A percentile compares a stretch with the other conserved stretches of the same genome.
phyloP scores from a whole-genome alignment of 225 moss, liverwort and hornwort species.

The Asterella californica region DNA sequence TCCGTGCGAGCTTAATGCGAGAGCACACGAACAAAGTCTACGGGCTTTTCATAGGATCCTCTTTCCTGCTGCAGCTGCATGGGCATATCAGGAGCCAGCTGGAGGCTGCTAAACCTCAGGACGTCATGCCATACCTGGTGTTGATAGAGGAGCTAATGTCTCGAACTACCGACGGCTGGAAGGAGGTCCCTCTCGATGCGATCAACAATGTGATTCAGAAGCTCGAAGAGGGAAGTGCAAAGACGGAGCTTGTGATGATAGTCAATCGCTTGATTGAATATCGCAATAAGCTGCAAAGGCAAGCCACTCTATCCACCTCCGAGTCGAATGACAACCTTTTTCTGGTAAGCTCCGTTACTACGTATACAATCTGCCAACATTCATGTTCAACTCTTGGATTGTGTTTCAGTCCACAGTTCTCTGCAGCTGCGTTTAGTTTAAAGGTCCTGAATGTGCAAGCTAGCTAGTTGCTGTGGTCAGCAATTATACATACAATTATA shows the following conservation, averaged over 20 bases:
- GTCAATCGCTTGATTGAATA: conserved; percentile 29
- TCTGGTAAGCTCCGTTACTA: too few species aligned
- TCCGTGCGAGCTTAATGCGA: conserved; percentile 37
- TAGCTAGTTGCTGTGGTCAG: too few species aligned
- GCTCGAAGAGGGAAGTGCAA: conserved; percentile 16
- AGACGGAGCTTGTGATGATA: conserved; percentile 23
- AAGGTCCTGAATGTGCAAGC: too few species aligned
- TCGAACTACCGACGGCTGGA: conserved; percentile 47
- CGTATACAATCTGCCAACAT: too few species aligned
- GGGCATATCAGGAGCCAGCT: conserved; percentile 22
- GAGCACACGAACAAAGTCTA: conserved; percentile 40
- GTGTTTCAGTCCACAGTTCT: too few species aligned
- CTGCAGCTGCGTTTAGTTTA: too few species aligned
- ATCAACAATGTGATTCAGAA: conserved; percentile 24
- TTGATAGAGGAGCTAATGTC: conserved; percentile 41
- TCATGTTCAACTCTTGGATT: too few species aligned
- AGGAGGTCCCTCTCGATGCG: conserved; percentile 42
- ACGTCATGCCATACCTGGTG: conserved; percentile 28
- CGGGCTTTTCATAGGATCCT: conserved; percentile 35
- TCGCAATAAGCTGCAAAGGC: conserved; percentile 22
- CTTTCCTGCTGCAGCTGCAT: conserved; percentile 30
- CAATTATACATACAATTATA: too few species aligned
- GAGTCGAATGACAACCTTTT: too few species aligned
- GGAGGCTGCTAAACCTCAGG: neutral
- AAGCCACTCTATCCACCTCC: too few species aligned